Conservation (phyloP, 2,329 filamentous ascomycete species). For the Thermoascus crustaceus region DNA sequence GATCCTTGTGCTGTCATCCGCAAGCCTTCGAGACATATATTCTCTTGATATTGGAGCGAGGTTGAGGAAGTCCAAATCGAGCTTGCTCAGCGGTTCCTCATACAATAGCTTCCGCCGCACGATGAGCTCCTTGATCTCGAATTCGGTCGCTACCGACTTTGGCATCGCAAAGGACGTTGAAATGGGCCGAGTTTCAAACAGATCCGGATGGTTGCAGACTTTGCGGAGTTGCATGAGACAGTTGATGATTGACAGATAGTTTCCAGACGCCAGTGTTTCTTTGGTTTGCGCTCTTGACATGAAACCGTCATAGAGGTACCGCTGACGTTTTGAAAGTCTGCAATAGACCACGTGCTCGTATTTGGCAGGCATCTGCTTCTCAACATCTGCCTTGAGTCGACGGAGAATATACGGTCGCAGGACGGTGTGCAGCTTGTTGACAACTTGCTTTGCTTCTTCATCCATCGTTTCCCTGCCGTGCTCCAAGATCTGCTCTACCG, state of each 20-base stretch:
- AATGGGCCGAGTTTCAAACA: slow-evolving; percentile 92
- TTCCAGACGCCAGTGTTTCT: slow-evolving; percentile 80
- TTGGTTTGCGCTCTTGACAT: slow-evolving; percentile 83
- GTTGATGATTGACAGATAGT: slow-evolving; percentile 96
- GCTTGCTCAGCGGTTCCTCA: slow-evolving; percentile 52
- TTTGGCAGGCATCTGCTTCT: slow-evolving; percentile 98
- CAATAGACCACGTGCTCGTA: slow-evolving; percentile 97
- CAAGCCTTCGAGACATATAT: slow-evolving; percentile 47
- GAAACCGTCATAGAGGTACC: slow-evolving; percentile 94
- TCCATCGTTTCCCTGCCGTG: slow-evolving; percentile 91
- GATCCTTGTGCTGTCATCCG: slow-evolving; percentile 52
- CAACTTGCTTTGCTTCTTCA: slow-evolving; percentile 83
- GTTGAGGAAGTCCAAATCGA: slow-evolving; percentile 71
- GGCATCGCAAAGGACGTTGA: slow-evolving; percentile 94
- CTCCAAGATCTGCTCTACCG: slow-evolving; percentile 91
- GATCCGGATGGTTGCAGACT: slow-evolving; percentile 95
- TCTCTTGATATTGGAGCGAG: slow-evolving; percentile 67
- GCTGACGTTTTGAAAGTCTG: slow-evolving; percentile 86
- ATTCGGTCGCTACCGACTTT: slow-evolving; percentile 66
- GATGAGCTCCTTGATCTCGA: slow-evolving; percentile 61
- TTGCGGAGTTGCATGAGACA: slow-evolving; percentile 96
- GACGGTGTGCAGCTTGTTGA: slow-evolving; percentile 88
- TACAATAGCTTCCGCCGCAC: slow-evolving; percentile 60
- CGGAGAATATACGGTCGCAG: slow-evolving; percentile 85
- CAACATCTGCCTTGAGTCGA: slow-evolving; percentile 88